Evolutionary conservation across 495 filamentous ascomycete species (phyloP), one percentile per base, ranked within the genome.

Genomic region (Cercophora scortea): DNA sequence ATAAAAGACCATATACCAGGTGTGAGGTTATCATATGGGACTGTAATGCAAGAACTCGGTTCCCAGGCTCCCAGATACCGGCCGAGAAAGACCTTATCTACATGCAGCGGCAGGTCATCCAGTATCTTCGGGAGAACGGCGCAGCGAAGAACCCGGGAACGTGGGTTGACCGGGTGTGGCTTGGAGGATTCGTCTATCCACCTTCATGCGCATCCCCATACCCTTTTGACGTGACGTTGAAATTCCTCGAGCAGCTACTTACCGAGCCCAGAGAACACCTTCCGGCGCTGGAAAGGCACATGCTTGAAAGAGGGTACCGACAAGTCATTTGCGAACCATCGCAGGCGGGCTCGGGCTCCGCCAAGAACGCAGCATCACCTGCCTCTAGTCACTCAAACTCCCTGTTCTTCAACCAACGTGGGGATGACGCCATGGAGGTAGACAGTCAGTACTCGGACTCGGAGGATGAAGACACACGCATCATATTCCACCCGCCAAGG

Each of bases 11-110:
- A 6, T 65, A 51, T 25, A 32, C 0, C 0, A 42, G 50, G 11
- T 61, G 62, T 11, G 72, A 77, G 49, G 39, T 77, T n/a, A 67
- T 77, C 41, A 71, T 77, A 50, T 77, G 74, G 74, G 74, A 77
- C 51, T 43, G 63, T 8, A 47, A 57, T 1, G 67, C 63, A 11
- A 38, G 34, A 0, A 51, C 57, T 1, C 64, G 57, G 19, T 62
- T 58, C 41, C 51, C 59, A 0, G 19, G 50, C 13, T 36, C 34
- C 12, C 36, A 51, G 6, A 13, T 6, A 0, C 47, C 51, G 0
- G 41, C 40, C 0, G 61, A 64, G 12, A 50, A 51, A 4, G 65
- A 65, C 11, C 61, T 77, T 11, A 50, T 63, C n/a, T 54, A 63
- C 32, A 70, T 72, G 61, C 74, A 77, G 47, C 68, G 63, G 12